phyloP scores from a whole-genome alignment of 805 yeast genomes.

The Nakazawaea ishiwadae region DNA sequence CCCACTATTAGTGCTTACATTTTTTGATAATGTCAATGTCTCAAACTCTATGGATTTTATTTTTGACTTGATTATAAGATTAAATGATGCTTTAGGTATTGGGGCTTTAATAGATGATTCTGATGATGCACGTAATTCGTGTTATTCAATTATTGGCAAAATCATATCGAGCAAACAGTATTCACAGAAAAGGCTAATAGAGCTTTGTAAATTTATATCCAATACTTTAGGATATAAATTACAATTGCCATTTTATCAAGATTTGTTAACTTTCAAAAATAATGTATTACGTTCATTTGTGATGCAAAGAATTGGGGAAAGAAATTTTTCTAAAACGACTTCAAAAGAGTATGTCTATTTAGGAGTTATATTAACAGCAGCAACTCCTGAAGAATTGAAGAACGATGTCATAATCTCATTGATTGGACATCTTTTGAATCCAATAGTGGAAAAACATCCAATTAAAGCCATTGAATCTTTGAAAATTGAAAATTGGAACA shows the following conservation, averaged over 20 bases:
- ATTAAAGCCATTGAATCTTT: conserved; percentile 3
- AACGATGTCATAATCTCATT: neutral
- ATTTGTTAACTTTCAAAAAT: conserved; percentile 4
- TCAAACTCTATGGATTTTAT: conserved; percentile 2
- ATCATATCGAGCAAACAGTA: neutral
- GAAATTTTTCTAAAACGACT: conserved; percentile 2
- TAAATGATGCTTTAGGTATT: conserved; percentile 11
- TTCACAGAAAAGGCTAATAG: conserved; percentile 1
- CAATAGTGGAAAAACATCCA: conserved; percentile 9
- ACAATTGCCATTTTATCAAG: conserved; percentile 9
- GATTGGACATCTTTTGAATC: conserved; percentile 7
- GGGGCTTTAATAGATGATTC: conserved; percentile 12
- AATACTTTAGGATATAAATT: conserved; percentile 10
- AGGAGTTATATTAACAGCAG: neutral
- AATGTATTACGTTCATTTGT: conserved; percentile 1
- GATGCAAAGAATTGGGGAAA: conserved; percentile 3
- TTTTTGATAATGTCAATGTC: too few relatives aligned
- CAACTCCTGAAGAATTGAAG: neutral
- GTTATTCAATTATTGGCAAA: conserved; percentile 4
- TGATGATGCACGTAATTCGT: neutral
- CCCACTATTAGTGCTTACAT: too few relatives aligned
- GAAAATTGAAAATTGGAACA: conserved; percentile 6
- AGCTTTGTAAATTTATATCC: conserved; percentile 10
- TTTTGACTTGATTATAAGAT: conserved; percentile 2
- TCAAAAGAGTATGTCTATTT: conserved; percentile 6